A percentile compares a stretch with the other conserved stretches of the same genome.
Evolutionary conservation across 2,329 filamentous ascomycete genomes (phyloP).

Genomic region (Stachybotrys elegans): DNA sequence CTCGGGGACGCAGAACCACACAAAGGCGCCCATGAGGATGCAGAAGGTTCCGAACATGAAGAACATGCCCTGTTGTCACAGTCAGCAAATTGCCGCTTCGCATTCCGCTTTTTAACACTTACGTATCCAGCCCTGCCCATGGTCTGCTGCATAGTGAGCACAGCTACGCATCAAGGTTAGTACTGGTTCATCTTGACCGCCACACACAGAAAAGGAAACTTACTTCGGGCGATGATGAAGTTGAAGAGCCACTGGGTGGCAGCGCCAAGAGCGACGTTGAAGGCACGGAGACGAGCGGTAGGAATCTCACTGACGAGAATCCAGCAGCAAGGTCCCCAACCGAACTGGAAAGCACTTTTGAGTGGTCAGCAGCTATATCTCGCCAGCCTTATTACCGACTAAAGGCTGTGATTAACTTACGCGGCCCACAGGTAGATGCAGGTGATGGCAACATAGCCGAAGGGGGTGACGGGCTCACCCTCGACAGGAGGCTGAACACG

Average conservation of each 20-base stretch:
- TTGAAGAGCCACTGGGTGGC: constrained; percentile 72
- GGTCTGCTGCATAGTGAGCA: constrained; percentile 61
- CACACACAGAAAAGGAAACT: constrained; percentile 13
- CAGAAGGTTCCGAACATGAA: constrained; percentile 65
- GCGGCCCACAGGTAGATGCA: constrained; percentile 69
- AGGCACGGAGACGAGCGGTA: constrained; percentile 57
- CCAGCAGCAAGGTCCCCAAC: constrained; percentile 70
- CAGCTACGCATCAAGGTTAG: constrained; percentile 28
- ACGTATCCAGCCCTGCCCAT: constrained; percentile 37
- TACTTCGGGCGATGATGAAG: constrained; percentile 60
- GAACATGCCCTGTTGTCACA: constrained; percentile 55
- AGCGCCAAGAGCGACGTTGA: constrained; percentile 64
- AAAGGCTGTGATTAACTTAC: constrained; percentile 20
- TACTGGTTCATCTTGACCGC: neutral
- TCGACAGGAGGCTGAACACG: constrained; percentile 52
- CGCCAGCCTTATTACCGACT: too few relatives aligned
- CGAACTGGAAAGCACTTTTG: constrained; percentile 58
- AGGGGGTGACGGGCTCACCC: constrained; percentile 46
- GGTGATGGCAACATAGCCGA: constrained; percentile 65
- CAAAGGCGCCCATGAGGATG: constrained; percentile 59
- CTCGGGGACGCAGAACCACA: constrained; percentile 65
- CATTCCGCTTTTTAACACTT: too few relatives aligned
- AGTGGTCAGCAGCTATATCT: neutral
- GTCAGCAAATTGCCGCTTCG: constrained; percentile 7
- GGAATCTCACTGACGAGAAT: constrained; percentile 67